Base-by-base conservation (phyloP, 2,329 filamentous ascomycete species). In the Lojkania enalia region DNA sequence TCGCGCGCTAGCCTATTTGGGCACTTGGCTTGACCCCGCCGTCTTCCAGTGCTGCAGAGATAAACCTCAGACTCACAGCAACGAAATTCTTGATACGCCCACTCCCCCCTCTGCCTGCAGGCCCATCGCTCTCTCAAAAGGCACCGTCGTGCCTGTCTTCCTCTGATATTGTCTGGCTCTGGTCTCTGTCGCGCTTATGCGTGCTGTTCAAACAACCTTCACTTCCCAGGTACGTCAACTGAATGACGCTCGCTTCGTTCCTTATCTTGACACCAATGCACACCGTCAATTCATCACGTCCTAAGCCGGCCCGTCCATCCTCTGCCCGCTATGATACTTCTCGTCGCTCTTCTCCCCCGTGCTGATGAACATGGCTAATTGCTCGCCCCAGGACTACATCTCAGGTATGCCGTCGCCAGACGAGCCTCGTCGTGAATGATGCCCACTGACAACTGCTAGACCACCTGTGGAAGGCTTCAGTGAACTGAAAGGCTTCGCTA, bases 381-480 rank as follows among this genome's bases (percentile, higher is more conserved):
- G 54, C 55, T 45, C 51, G 46, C 39, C 49, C 33, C 58, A 79
- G 82, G 81, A 84, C 75, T 84, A 84, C 73, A 83, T 84, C 74
- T 83, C 80, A 75, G 77, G 76, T 78, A 77, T 66, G 71, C 55
- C 55, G 49, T 42, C 35, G 45, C 39, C 48, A 41, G 42, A 42
- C 46, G 32, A 52, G 55, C 30, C 25, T 45, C 49, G 39, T 49
- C 45, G 50, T 31, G 46, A 40, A 39, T 48, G 48, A 48, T 36
- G 40, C 46, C 46, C 41, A 66, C 62, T 65, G 44, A 67, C 57
- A 42, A 29, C 42, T 48, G 30, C 39, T 51, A 77, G 81, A 85
- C 76, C 82, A 85, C 75, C 77, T 85, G 71, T 85, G 82, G 82
- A 85, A 84, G 75, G 80, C 81, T 62, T 82, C 79, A 66, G 77